phyloP scores from a whole-genome alignment of 805 yeast species.

The Tetrapisispora arboricola region DNA sequence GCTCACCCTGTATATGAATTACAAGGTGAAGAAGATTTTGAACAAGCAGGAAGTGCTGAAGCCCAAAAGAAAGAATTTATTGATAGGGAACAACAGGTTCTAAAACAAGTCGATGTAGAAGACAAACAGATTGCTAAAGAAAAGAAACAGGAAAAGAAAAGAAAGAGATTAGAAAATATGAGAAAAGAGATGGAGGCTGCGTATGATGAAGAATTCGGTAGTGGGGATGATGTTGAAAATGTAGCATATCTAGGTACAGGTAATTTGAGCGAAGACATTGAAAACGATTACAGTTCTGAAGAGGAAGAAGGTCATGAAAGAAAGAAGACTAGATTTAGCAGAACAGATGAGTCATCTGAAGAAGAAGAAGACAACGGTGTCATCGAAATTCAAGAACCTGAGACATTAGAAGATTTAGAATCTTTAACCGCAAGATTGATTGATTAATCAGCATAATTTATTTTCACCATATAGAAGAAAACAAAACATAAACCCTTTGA shows the following conservation, averaged over 20 bases:
- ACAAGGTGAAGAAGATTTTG: constrained; percentile 82
- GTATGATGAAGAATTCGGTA: constrained; percentile 16
- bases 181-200: constrained; percentile 37
- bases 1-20: constrained; percentile 89
- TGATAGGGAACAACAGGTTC: constrained; percentile 50
- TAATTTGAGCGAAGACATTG: constrained; percentile 36
- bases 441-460: constrained; percentile 2
- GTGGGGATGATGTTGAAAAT: constrained; percentile 17
- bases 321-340: constrained; percentile 20
- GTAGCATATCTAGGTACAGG: constrained; percentile 28
- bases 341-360: background rate
- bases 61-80: constrained; percentile 61
- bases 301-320: constrained; percentile 20
- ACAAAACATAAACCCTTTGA: too few relatives aligned
- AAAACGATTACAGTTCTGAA: constrained; percentile 11
- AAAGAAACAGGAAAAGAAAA: constrained; percentile 79
- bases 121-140: constrained; percentile 72
- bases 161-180: constrained; percentile 76
- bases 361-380: constrained; percentile 28
- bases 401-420: constrained; percentile 88
- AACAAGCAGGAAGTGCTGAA: constrained; percentile 54
- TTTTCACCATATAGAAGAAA: too few relatives aligned
- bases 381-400: constrained; percentile 77
- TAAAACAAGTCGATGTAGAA: constrained; percentile 61
- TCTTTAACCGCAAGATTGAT: constrained; percentile 56